Evolutionary conservation across 2,329 filamentous ascomycete species (phyloP), one percentile per base, ranked within the genome.

Genomic region (Drechslerella stenobrocha): DNA sequence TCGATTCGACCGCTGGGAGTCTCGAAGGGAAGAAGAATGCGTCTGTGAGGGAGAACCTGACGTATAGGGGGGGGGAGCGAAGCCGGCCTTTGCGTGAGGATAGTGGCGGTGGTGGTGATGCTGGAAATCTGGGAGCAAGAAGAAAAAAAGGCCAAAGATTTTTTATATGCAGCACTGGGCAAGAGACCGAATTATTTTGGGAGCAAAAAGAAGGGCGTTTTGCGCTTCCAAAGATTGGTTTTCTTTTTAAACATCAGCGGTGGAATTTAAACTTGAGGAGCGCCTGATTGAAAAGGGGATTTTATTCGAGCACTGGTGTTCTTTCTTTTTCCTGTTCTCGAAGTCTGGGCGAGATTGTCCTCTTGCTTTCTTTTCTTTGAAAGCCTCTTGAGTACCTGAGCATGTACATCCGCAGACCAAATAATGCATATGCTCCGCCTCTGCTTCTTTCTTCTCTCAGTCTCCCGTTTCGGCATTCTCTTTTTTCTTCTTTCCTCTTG

Each of bases 271-370:
- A 42, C 37, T 42, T 18, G 37, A 42, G 37, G 37, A 42, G 37
- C 37, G 37, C 37, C 37, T 42, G 37, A 42, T 42, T 42, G 22
- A 42, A 42, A 42, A 42, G 37, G 37, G 37, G 37, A 42, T 42
- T 42, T 42, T 18, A 2, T 42, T 42, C 3, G 7, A 2, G 15
- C 37, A 3, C 37, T 18, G 22, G 37, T 18, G n/a, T 20, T 3
- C 4, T 20, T 42, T 20, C 15, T 42, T 42, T 18, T 13, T 18
- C 15, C 37, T 9, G 11, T 37, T 37, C 34, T 37, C 34, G 34
- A 37, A 37, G 34, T 5, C 34, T 37, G 34, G 37, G 37, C 15
- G n/a, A 42, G 6, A 42, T 3, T 42, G 13, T n/a, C 15, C 22
- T 47, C 28, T 46, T 46, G 5, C 5, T 23, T 46, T 46, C 28